phyloP scores from a whole-genome alignment of 768 basidiomycete species.

The Naematelia encephala region DNA sequence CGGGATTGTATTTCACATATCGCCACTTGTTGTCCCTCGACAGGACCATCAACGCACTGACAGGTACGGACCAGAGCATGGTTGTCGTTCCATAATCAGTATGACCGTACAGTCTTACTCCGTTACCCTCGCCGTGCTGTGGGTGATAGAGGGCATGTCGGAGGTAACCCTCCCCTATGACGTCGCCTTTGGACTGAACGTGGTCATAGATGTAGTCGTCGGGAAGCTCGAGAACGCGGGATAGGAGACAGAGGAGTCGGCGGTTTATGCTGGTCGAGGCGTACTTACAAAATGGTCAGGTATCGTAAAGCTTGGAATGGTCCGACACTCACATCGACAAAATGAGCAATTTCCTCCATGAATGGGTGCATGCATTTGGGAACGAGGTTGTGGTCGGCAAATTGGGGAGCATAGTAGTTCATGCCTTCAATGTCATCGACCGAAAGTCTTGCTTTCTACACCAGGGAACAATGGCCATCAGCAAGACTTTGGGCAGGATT shows the following conservation, averaged over 20 bases:
- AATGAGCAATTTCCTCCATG: constrained; percentile 16
- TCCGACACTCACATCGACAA: constrained; percentile 5
- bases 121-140: not conserved
- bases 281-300: not conserved
- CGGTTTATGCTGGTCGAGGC: constrained; percentile 4
- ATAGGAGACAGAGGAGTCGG: constrained; percentile 16
- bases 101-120: not conserved
- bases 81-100: constrained; percentile 12
- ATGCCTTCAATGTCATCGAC: constrained; percentile 12
- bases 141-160: constrained; percentile 1
- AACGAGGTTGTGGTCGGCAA: not conserved
- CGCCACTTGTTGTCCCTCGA: constrained; percentile 29
- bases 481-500: not conserved
- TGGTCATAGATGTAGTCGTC: constrained; percentile 21
- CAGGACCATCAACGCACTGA: constrained; percentile 27
- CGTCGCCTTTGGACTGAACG: constrained; percentile 10
- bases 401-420: constrained; percentile 17
- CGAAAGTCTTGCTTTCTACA: constrained; percentile 8
- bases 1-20: constrained; percentile 30
- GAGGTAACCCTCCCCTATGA: constrained; percentile 7
- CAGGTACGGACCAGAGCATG: constrained; percentile 21
- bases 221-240: constrained; percentile 21
- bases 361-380: constrained; percentile 13
- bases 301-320: not conserved
- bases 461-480: not conserved